phyloP scores from a whole-genome alignment of 1,284 basidiomycete species.

The Agroathelia rolfsii region DNA sequence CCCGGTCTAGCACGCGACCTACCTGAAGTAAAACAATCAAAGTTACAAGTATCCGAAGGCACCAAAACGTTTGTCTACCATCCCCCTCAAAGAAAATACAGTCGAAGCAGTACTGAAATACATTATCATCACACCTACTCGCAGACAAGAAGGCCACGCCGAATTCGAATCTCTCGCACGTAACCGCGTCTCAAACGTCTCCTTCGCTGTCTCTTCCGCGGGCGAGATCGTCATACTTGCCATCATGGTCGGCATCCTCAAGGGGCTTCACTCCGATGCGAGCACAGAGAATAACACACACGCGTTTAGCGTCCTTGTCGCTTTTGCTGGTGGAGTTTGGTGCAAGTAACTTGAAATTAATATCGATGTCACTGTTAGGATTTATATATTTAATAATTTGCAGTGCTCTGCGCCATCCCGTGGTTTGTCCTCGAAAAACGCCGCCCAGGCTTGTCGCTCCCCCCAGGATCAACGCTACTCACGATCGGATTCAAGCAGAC shows the following conservation, averaged over 20 bases:
- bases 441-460: constrained; percentile 56
- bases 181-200: constrained; percentile 74
- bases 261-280: constrained; percentile 52
- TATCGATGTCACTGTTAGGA: constrained; percentile 3
- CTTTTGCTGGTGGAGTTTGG: constrained; percentile 70
- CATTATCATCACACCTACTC: too few species aligned
- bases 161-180: constrained; percentile 56
- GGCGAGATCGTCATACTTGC: constrained; percentile 68
- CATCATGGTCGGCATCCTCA: constrained; percentile 70
- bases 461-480: constrained; percentile 49
- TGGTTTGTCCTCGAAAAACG: constrained; percentile 71
- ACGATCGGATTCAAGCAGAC: constrained; percentile 68
- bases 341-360: constrained; percentile 31
- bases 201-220: constrained; percentile 63
- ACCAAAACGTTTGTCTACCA: constrained; percentile 37
- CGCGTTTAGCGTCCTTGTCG: constrained; percentile 67
- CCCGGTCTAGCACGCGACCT: constrained; percentile 67
- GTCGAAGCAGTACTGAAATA: too few species aligned
- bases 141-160: constrained; percentile 50
- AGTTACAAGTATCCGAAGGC: constrained; percentile 27
- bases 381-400: constrained; percentile 5
- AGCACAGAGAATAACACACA: constrained; percentile 70
- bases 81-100: too few species aligned
- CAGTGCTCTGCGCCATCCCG: constrained; percentile 63
- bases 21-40: constrained; percentile 53